phyloP scores from a whole-genome alignment of 2,329 filamentous ascomycete species.

The Botryotinia calthae region DNA sequence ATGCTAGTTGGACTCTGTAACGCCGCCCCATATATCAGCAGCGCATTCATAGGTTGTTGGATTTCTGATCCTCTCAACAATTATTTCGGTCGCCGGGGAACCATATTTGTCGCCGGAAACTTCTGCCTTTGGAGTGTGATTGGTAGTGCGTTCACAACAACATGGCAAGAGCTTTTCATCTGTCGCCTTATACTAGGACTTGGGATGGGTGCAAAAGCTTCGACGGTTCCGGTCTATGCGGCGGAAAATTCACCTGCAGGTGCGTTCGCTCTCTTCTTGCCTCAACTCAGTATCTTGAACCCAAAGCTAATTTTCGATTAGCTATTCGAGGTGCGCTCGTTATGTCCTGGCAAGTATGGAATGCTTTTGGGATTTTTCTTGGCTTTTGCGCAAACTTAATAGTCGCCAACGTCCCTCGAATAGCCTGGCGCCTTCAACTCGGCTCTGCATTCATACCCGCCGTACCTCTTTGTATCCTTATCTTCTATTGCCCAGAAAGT shows the following conservation, averaged over 20 bases:
- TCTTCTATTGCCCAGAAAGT: conserved; percentile 63
- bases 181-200: conserved; percentile 57
- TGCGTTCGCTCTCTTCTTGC: conserved; percentile 24
- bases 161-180: conserved; percentile 56
- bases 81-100: conserved; percentile 57
- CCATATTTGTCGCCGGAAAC: conserved; percentile 61
- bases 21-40: conserved; percentile 43
- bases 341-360: conserved; percentile 52
- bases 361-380: conserved; percentile 64
- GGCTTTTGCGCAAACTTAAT: conserved; percentile 64
- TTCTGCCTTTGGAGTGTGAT: conserved; percentile 62
- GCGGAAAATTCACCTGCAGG: conserved; percentile 54
- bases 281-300: no score
- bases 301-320: background rate
- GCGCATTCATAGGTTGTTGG: conserved; percentile 46
- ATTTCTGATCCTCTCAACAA: conserved; percentile 61
- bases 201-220: conserved; percentile 58
- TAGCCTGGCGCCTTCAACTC: conserved; percentile 62
- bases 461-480: conserved; percentile 54
- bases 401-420: conserved; percentile 55
- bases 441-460: conserved; percentile 65
- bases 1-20: conserved; percentile 61
- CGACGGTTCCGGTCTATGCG: conserved; percentile 50
- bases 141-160: conserved; percentile 57
- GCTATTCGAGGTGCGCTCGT: conserved; percentile 52